Conservation (phyloP, 192 early-diverging fungal genomes). For the Oehlia diaphana region DNA sequence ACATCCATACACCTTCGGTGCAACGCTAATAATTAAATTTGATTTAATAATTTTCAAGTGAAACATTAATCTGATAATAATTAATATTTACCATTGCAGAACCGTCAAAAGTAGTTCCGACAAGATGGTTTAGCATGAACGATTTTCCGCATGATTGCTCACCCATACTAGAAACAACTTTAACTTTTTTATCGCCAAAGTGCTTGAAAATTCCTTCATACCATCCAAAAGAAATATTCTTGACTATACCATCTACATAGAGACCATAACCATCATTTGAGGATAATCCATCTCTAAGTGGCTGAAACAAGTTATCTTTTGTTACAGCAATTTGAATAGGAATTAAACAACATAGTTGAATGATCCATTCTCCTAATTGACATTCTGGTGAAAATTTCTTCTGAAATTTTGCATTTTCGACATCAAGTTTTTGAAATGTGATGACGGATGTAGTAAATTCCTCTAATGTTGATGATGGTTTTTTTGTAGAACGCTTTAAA, state of each 20-base stretch:
- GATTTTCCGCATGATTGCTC: constrained; percentile 32
- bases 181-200: constrained; percentile 11
- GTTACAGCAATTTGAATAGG: constrained; percentile 14
- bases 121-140: constrained; percentile 25
- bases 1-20: constrained; percentile 33
- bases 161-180: constrained; percentile 31
- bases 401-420: not conserved
- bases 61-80: not conserved
- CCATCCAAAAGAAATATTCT: constrained; percentile 20
- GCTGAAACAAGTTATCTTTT: constrained; percentile 3
- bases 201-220: constrained; percentile 27
- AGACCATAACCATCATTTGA: not conserved
- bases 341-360: constrained; percentile 3
- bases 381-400: not conserved
- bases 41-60: not conserved
- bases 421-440: not conserved
- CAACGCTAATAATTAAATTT: constrained; percentile 21
- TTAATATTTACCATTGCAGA: constrained; percentile 21
- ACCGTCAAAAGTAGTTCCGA: constrained; percentile 23
- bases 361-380: constrained; percentile 7
- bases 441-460: not conserved
- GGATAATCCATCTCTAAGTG: constrained; percentile 24
- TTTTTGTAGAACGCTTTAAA: not conserved
- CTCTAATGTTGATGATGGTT: not conserved
- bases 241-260: not conserved